Percentiles rank a stretch among this genome's conserved stretches.
Conservation (phyloP, 139 green algal genomes). For the Chlamydomonas schloesseri region DNA sequence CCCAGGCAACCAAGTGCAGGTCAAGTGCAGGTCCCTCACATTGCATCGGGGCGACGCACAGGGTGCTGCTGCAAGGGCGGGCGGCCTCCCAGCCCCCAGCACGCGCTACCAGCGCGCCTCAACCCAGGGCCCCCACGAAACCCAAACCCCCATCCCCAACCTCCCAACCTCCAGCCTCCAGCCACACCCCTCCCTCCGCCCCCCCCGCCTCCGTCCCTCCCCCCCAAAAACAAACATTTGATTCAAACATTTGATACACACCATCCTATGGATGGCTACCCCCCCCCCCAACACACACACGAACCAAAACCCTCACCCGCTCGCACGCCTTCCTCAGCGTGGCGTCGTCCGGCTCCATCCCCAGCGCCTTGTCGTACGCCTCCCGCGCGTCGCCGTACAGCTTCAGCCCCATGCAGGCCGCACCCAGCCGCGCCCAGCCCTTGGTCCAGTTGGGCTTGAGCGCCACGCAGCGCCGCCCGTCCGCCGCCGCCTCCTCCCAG, state of each 20-base stretch:
- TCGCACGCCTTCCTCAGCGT: conserved; percentile 60
- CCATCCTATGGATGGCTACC: no score
- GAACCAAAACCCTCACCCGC: conserved; percentile 41
- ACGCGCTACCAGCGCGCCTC: not conserved
- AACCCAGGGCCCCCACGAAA: no score
- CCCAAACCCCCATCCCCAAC: not conserved
- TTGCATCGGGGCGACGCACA: no score
- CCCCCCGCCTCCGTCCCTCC: not conserved
- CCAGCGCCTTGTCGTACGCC: conserved; percentile 73
- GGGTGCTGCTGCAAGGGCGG: not conserved
- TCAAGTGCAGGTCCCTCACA: not conserved
- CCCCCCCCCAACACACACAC: not conserved
- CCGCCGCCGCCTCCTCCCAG: conserved; percentile 68
- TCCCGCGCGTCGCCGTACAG: conserved; percentile 71
- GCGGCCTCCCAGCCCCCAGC: no score
- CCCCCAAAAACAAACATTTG: no score
- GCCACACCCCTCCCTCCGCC: not conserved
- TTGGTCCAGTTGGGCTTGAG: conserved; percentile 64
- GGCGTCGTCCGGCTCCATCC: conserved; percentile 80
- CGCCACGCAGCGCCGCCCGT: conserved; percentile 59
- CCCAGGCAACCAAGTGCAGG: not conserved
- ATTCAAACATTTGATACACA: no score
- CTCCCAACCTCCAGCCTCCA: accelerated
- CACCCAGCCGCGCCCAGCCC: conserved; percentile 57
- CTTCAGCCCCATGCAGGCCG: conserved; percentile 62